Conservation (phyloP, 345 rosid species). For the Euphorbia tirucalli region DNA sequence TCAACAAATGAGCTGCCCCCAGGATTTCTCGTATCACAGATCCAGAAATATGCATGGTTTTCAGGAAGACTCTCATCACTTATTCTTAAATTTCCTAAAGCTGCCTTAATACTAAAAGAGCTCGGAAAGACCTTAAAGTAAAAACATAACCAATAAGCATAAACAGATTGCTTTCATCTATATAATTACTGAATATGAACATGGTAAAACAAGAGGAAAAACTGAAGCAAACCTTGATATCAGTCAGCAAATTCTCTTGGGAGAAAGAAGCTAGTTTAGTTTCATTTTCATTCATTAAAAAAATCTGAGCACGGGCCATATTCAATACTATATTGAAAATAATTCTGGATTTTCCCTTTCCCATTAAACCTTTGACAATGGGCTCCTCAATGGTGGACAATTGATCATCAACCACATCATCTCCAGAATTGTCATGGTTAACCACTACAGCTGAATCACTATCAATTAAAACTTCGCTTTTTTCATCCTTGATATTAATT, state of each 20-base stretch:
- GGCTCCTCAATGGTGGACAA: conserved; percentile 41
- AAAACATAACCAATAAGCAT: conserved; percentile 20
- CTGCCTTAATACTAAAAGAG: conserved; percentile 85
- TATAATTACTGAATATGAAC: not conserved
- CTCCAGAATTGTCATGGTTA: conserved; percentile 38
- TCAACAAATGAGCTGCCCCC: conserved; percentile 97
- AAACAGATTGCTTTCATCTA: conserved; percentile 2
- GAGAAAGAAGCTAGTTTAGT: conserved; percentile 81
- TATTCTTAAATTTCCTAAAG: conserved; percentile 87
- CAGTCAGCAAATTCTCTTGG: conserved; percentile 81
- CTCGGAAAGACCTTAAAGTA: conserved; percentile 80
- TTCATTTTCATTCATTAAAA: conserved; percentile 89
- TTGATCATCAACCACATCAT: conserved; percentile 43
- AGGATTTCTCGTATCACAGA: conserved; percentile 97
- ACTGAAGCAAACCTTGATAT: conserved; percentile 66
- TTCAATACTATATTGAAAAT: conserved; percentile 74
- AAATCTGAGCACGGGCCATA: conserved; percentile 88
- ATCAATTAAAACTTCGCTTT: conserved; percentile 53
- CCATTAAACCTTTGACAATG: conserved; percentile 80
- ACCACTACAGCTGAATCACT: conserved; percentile 45
- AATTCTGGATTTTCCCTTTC: conserved; percentile 88
- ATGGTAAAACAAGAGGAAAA: conserved; percentile 15
- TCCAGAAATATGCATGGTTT: conserved; percentile 85
- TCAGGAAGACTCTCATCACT: conserved; percentile 92
- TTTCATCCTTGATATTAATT: conserved; percentile 58